A percentile compares a stretch with the other conserved stretches of the same genome.
Conservation (phyloP, 2,329 filamentous ascomycete genomes). For the Trichophyton mentagrophytes region DNA sequence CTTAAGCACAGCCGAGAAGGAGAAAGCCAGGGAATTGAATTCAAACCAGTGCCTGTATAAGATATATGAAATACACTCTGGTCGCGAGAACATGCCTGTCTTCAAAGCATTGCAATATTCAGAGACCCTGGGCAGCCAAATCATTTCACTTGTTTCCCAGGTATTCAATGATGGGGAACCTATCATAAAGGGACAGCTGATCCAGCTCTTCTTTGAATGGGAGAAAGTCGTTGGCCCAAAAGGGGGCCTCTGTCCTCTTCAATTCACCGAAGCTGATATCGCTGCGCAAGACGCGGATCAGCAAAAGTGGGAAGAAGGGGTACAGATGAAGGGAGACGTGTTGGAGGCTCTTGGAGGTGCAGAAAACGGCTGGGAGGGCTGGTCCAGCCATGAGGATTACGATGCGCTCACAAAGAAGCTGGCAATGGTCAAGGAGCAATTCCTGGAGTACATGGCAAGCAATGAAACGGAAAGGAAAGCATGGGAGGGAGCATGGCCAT, state of each 20-base stretch:
- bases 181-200: neutral
- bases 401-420: neutral
- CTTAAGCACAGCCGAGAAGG: neutral
- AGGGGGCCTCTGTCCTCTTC: conserved; percentile 5
- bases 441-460: neutral
- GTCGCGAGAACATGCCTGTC: neutral
- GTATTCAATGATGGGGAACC: conserved; percentile 7
- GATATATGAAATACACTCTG: conserved; percentile 6
- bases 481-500: no score
- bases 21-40: neutral
- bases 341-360: conserved; percentile 6
- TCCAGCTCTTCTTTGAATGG: neutral
- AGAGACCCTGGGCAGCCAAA: neutral
- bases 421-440: neutral
- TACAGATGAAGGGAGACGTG: conserved; percentile 7
- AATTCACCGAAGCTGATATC: neutral
- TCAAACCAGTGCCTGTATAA: conserved; percentile 6
- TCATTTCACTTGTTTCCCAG: conserved; percentile 3
- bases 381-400: conserved; percentile 7
- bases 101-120: conserved; percentile 4
- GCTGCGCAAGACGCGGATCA: conserved; percentile 3
- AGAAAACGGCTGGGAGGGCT: conserved; percentile 7
- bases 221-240: neutral
- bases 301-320: conserved; percentile 6
- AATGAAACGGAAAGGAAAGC: no score